A percentile compares a stretch with the other conserved stretches of the same genome.
phyloP scores from a whole-genome alignment of 2,329 filamentous ascomycete genomes.

The Colletotrichum euphorbiae region DNA sequence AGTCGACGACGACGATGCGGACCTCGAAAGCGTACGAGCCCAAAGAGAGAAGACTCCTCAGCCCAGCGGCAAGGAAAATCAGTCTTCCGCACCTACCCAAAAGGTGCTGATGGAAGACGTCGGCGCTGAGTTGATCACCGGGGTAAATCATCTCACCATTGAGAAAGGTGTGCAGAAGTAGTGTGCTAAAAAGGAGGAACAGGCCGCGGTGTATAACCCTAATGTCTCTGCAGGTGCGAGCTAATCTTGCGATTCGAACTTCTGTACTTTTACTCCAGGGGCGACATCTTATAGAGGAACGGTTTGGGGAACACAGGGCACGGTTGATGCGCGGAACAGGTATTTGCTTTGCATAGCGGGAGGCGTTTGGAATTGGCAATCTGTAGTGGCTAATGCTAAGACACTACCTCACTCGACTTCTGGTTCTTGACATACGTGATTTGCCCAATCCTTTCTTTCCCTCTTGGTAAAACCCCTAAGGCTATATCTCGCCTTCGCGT shows the following conservation, averaged over 20 bases:
- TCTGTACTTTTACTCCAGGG: conserved; percentile 14
- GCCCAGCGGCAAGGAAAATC: conserved; percentile 28
- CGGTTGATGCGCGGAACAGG: not conserved
- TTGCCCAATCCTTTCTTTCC: too few relatives aligned
- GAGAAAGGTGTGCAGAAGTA: conserved; percentile 52
- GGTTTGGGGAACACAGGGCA: conserved; percentile 9
- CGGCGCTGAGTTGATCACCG: conserved; percentile 69
- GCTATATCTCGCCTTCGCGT: not conserved
- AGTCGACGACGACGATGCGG: conserved; percentile 55
- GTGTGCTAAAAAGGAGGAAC: conserved; percentile 40
- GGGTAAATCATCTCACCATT: conserved; percentile 64
- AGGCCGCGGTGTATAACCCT: conserved; percentile 39
- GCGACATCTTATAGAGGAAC: not conserved
- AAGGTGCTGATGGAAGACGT: conserved; percentile 56
- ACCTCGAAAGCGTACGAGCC: conserved; percentile 41
- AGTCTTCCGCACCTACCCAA: conserved; percentile 40
- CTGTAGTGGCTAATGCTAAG: not conserved
- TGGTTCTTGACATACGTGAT: too few relatives aligned
- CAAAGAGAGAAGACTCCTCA: conserved; percentile 36
- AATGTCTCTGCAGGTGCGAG: conserved; percentile 33
- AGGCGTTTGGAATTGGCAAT: conserved; percentile 31
- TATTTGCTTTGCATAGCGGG: conserved; percentile 35
- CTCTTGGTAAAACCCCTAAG: not conserved
- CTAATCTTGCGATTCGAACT: conserved; percentile 29
- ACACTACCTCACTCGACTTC: not conserved